Evolutionary conservation across 306 rosid species (phyloP).

Genomic region (Nissolia schottii): DNA sequence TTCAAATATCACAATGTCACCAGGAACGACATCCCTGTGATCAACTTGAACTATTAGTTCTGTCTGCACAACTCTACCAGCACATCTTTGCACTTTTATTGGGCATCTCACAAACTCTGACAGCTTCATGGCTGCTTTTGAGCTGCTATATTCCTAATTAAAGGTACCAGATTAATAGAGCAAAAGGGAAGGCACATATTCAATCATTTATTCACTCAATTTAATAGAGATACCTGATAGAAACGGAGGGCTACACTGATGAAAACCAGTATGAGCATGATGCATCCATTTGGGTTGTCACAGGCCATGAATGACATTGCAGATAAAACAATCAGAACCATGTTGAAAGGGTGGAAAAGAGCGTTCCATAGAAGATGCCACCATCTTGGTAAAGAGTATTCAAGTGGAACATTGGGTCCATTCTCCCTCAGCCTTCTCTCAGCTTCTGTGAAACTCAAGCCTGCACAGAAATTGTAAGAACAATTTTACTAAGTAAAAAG

Average conservation of each 20-base stretch:
- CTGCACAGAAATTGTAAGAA: conserved; percentile 36
- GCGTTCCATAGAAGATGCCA: conserved; percentile 77
- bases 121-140: conserved; percentile 84
- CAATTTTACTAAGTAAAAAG: neutral
- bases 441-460: conserved; percentile 77
- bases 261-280: conserved; percentile 73
- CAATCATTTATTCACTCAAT: neutral
- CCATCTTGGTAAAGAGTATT: conserved; percentile 60
- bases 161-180: neutral
- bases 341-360: conserved; percentile 75
- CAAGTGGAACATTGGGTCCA: conserved; percentile 74
- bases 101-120: conserved; percentile 67
- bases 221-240: conserved; percentile 52
- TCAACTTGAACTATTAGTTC: conserved; percentile 76
- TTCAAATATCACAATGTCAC: conserved; percentile 83
- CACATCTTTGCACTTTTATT: conserved; percentile 82
- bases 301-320: conserved; percentile 52
- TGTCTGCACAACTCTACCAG: conserved; percentile 73
- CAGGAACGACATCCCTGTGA: conserved; percentile 82
- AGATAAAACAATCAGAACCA: conserved; percentile 67
- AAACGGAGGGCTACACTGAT: conserved; percentile 74
- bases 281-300: conserved; percentile 60
- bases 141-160: conserved; percentile 64
- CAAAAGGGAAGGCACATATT: neutral
- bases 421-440: conserved; percentile 63